Conservation (phyloP, 1,284 basidiomycete genomes). For the Rhodotorula sp. region DNA sequence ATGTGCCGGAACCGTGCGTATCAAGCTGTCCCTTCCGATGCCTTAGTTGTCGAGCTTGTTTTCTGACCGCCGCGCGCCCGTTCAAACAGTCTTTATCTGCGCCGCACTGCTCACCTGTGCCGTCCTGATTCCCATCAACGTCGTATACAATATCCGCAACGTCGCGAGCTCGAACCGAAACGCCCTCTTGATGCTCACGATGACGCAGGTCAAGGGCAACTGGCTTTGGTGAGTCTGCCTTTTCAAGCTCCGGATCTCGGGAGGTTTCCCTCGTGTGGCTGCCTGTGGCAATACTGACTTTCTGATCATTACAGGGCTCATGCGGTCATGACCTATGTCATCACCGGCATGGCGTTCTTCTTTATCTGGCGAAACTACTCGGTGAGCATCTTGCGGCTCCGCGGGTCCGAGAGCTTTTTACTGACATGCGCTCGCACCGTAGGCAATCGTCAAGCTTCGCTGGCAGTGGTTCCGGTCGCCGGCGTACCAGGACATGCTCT, state of each 20-base stretch:
- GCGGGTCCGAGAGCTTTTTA: background rate
- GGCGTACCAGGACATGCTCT: conserved; percentile 70
- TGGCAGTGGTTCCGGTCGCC: conserved; percentile 71
- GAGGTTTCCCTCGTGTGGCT: too few relatives aligned
- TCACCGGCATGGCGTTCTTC: conserved; percentile 59
- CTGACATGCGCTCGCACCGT: background rate
- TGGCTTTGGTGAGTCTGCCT: conserved; percentile 56
- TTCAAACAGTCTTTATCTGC: conserved; percentile 57
- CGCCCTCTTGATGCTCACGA: conserved; percentile 70
- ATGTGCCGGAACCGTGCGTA: conserved; percentile 66
- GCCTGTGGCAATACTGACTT: background rate
- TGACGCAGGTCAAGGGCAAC: conserved; percentile 66
- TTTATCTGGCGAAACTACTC: conserved; percentile 57
- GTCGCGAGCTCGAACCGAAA: conserved; percentile 59
- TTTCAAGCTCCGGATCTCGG: background rate
- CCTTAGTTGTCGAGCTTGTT: too few relatives aligned
- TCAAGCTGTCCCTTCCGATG: background rate
- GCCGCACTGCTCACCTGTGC: conserved; percentile 67
- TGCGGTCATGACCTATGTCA: conserved; percentile 65
- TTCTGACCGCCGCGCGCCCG: background rate
- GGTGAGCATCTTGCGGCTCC: background rate
- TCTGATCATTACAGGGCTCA: conserved; percentile 54
- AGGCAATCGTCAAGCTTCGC: conserved; percentile 64
- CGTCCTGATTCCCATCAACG: conserved; percentile 62
- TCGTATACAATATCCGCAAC: conserved; percentile 65